Conservation (phyloP, 2,329 filamentous ascomycete genomes). For the Penicillium fuscoglaucum region DNA sequence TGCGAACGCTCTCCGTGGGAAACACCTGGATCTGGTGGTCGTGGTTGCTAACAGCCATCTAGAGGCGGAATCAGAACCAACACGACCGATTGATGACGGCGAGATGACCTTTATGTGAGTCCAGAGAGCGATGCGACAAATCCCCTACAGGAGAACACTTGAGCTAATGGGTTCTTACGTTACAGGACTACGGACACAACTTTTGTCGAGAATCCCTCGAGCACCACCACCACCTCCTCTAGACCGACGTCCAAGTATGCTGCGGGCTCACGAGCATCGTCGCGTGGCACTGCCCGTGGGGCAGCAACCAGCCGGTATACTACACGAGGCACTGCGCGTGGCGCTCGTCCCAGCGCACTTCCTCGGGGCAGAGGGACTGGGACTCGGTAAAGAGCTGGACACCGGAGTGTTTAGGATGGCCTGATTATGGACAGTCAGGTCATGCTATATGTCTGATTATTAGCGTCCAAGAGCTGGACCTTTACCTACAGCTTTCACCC, state of each 20-base stretch:
- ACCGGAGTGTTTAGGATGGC: not conserved
- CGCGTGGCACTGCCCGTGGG: constrained; percentile 29
- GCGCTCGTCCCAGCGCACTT: constrained; percentile 39
- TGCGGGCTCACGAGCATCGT: constrained; percentile 26
- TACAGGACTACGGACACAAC: constrained; percentile 83
- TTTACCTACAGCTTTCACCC: not conserved
- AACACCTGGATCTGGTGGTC: not conserved
- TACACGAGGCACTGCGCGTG: constrained; percentile 37
- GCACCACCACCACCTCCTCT: constrained; percentile 37
- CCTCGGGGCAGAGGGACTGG: constrained; percentile 41
- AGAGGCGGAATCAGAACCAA: constrained; percentile 37
- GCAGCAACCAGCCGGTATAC: constrained; percentile 36
- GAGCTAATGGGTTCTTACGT: not conserved
- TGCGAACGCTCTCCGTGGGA: constrained; percentile 17
- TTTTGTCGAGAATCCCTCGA: constrained; percentile 80
- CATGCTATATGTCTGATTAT: not conserved
- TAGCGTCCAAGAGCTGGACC: constrained; percentile 2
- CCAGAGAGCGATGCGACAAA: not conserved
- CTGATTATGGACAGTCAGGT: not conserved
- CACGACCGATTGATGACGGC: constrained; percentile 49
- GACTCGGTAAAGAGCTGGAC: constrained; percentile 29
- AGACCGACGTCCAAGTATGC: constrained; percentile 44
- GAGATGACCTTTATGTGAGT: constrained; percentile 85
- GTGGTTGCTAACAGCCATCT: constrained; percentile 16
- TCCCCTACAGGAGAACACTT: not conserved